phyloP scores from a whole-genome alignment of 2,329 filamentous ascomycete species.

The Claviceps sp. region DNA sequence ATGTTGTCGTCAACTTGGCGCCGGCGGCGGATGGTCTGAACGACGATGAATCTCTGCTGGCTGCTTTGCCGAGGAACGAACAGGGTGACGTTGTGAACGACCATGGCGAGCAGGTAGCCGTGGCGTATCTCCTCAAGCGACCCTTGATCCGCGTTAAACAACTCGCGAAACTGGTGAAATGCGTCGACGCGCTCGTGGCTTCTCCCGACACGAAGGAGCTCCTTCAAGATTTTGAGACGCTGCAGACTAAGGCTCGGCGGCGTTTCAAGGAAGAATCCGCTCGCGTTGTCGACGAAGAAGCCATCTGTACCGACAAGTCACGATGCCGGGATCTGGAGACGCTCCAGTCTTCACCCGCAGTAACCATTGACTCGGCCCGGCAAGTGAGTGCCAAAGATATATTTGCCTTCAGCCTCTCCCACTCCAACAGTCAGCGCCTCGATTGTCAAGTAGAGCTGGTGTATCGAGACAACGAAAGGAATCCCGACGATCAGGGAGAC shows the following conservation, averaged over 20 bases:
- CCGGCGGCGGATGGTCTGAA: constrained; percentile 42
- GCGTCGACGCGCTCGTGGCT: constrained; percentile 42
- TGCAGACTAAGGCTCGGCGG: constrained; percentile 65
- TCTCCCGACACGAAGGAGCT: constrained; percentile 32
- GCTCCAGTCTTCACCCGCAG: constrained; percentile 54
- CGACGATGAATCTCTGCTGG: constrained; percentile 46
- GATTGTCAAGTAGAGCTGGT: constrained; percentile 83
- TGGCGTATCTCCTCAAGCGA: constrained; percentile 81
- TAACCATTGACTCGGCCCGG: constrained; percentile 60
- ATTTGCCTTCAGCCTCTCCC: constrained; percentile 72
- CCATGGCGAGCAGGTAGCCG: constrained; percentile 81
- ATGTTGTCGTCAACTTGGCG: constrained; percentile 85
- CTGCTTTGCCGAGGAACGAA: constrained; percentile 46
- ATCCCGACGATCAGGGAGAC: constrained; percentile 58
- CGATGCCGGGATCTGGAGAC: constrained; percentile 68
- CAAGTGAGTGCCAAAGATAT: constrained; percentile 83
- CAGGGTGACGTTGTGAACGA: constrained; percentile 55
- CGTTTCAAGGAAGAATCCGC: constrained; percentile 52
- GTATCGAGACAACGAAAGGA: constrained; percentile 64
- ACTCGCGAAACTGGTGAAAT: constrained; percentile 69
- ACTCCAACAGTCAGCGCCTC: constrained; percentile 81
- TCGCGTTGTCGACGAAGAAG: constrained; percentile 69
- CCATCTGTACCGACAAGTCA: constrained; percentile 67
- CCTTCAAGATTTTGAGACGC: constrained; percentile 45
- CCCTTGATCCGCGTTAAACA: constrained; percentile 81